phyloP scores from a whole-genome alignment of 805 yeast species.

The Ogataea saltuana region DNA sequence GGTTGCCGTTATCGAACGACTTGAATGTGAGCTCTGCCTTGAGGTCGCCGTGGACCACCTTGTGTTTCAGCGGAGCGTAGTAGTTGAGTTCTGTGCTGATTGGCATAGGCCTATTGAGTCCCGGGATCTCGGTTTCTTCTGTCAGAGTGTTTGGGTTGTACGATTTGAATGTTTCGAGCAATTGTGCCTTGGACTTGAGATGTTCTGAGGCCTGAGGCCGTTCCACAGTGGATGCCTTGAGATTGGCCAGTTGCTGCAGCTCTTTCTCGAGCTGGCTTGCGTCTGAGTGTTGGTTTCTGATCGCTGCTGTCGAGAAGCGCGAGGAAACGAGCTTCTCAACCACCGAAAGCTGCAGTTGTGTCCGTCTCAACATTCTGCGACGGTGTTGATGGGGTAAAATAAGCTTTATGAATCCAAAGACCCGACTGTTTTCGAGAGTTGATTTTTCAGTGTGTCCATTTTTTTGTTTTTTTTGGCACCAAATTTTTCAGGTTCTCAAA shows the following conservation, averaged over 20 bases:
- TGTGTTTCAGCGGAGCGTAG: slow-evolving; percentile 74
- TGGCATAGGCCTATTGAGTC: slow-evolving; percentile 65
- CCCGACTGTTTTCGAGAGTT: too few species aligned
- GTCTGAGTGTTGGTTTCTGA: slow-evolving; percentile 5
- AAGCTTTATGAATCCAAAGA: too few species aligned
- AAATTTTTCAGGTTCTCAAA: slow-evolving; percentile 1
- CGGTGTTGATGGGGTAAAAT: background rate
- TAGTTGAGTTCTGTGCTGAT: slow-evolving; percentile 78
- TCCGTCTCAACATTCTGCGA: too few species aligned
- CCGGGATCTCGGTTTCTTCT: slow-evolving; percentile 35
- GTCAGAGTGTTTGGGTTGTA: slow-evolving; percentile 42
- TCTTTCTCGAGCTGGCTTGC: slow-evolving; percentile 27
- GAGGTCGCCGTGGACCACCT: slow-evolving; percentile 66
- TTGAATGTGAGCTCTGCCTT: slow-evolving; percentile 78
- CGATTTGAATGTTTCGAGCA: slow-evolving; percentile 30
- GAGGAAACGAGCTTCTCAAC: too few species aligned
- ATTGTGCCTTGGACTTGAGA: slow-evolving; percentile 22
- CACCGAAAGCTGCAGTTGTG: too few species aligned
- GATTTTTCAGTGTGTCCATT: too few species aligned
- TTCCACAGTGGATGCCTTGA: slow-evolving; percentile 21
- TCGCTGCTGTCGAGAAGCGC: too few species aligned
- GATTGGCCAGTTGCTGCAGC: slow-evolving; percentile 30
- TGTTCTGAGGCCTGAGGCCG: slow-evolving; percentile 20
- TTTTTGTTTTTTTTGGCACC: background rate
- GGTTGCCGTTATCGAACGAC: slow-evolving; percentile 66